phyloP scores from a whole-genome alignment of 1,284 basidiomycete genomes.

The Malassezia arunalokei region DNA sequence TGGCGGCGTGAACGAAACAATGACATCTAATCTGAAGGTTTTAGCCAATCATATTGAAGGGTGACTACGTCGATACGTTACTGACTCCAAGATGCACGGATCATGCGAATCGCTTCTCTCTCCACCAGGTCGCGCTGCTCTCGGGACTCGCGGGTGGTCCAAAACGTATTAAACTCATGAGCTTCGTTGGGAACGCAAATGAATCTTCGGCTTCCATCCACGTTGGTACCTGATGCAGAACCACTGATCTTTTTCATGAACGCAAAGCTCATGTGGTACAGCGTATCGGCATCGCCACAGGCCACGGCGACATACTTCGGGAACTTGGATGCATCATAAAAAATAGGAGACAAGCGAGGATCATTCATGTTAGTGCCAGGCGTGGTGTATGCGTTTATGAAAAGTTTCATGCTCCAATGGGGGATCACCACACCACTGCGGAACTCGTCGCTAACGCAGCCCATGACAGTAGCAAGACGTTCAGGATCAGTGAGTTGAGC shows the following conservation, averaged over 20 bases:
- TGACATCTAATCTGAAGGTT: background rate
- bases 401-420: conserved; percentile 18
- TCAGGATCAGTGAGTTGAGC: conserved; percentile 18
- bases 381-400: conserved; percentile 23
- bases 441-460: conserved; percentile 8
- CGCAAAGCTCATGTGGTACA: conserved; percentile 21
- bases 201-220: conserved; percentile 16
- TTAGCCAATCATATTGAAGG: background rate
- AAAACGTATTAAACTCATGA: conserved; percentile 37
- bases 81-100: conserved; percentile 36
- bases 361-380: conserved; percentile 11
- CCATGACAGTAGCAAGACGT: background rate
- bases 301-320: conserved; percentile 24
- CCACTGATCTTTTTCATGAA: conserved; percentile 24
- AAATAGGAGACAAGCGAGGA: conserved; percentile 23
- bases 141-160: conserved; percentile 7
- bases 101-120: conserved; percentile 16
- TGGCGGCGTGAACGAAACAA: too few relatives aligned
- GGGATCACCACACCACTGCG: conserved; percentile 23
- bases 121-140: conserved; percentile 20
- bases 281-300: conserved; percentile 28
- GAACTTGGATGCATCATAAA: conserved; percentile 13
- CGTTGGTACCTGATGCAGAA: background rate
- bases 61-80: background rate
- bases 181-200: conserved; percentile 24